phyloP scores from a whole-genome alignment of 2,329 filamentous ascomycete species.

The Thielaviopsis musarum region DNA sequence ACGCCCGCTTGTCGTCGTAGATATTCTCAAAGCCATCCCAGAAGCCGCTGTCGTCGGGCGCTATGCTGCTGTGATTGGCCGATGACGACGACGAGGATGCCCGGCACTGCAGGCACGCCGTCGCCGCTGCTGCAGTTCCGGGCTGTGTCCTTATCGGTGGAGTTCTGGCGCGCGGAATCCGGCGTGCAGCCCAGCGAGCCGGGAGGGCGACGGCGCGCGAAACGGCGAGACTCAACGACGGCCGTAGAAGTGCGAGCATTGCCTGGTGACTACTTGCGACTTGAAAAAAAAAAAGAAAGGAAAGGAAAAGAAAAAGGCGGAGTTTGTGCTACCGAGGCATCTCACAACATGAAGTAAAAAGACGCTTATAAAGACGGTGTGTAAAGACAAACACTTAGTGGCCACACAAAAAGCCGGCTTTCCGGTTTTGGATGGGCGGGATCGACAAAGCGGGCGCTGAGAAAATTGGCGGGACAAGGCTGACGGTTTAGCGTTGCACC shows the following conservation, averaged over 20 bases:
- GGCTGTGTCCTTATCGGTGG: not conserved
- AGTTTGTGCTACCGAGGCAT: not conserved
- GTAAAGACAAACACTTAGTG: too few relatives aligned
- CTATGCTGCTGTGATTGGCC: not conserved
- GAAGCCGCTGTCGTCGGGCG: not conserved
- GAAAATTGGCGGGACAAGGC: conserved; percentile 8
- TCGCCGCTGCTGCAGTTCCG: not conserved
- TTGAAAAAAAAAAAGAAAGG: not conserved
- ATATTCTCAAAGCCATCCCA: conserved; percentile 2
- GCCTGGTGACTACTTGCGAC: not conserved
- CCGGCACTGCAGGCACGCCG: not conserved
- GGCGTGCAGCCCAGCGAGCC: not conserved
- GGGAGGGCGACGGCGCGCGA: not conserved
- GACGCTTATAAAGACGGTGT: too few relatives aligned
- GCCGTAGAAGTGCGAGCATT: not conserved
- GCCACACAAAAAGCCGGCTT: not conserved
- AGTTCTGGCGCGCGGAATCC: not conserved
- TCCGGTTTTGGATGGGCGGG: not conserved
- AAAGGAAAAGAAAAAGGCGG: not conserved
- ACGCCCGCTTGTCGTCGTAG: not conserved
- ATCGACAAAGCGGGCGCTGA: not conserved
- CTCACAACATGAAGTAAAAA: not conserved
- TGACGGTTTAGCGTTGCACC: not conserved
- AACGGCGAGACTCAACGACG: not conserved
- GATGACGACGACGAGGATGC: not conserved